Conservation (phyloP, 139 green algal genomes). For the Ettlia oleoabundans region DNA sequence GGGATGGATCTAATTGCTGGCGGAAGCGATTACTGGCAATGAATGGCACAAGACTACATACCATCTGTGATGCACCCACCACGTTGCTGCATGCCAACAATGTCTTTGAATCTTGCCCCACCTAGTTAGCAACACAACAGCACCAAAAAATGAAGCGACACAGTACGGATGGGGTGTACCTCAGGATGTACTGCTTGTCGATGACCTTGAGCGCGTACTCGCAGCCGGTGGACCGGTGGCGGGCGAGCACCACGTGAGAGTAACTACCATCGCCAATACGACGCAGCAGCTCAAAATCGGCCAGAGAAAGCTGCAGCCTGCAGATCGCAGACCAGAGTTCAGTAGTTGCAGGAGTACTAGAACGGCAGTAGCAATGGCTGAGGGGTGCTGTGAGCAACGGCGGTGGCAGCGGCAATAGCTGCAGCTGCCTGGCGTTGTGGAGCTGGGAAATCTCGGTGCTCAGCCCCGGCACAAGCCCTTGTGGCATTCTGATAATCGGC, state of each 20-base stretch:
- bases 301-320: constrained; percentile 43
- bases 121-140: too few species aligned
- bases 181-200: constrained; percentile 72
- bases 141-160: too few species aligned
- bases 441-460: neutral
- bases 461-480: too few species aligned
- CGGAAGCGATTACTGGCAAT: too few species aligned
- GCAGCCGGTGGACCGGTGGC: constrained; percentile 34
- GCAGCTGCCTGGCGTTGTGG: neutral
- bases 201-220: constrained; percentile 76
- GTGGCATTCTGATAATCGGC: too few species aligned
- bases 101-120: too few species aligned
- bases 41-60: too few species aligned
- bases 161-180: constrained; percentile 4
- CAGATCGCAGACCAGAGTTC: too few species aligned
- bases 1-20: too few species aligned
- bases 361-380: neutral
- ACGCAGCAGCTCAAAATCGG: constrained; percentile 69
- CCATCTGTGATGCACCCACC: too few species aligned
- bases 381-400: neutral
- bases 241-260: constrained; percentile 65
- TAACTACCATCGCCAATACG: constrained; percentile 75
- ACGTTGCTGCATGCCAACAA: too few species aligned
- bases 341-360: too few species aligned
- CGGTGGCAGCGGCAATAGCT: neutral